Evolutionary conservation across 345 rosid genomes (phyloP).

Genomic region (Durio zibethinus): DNA sequence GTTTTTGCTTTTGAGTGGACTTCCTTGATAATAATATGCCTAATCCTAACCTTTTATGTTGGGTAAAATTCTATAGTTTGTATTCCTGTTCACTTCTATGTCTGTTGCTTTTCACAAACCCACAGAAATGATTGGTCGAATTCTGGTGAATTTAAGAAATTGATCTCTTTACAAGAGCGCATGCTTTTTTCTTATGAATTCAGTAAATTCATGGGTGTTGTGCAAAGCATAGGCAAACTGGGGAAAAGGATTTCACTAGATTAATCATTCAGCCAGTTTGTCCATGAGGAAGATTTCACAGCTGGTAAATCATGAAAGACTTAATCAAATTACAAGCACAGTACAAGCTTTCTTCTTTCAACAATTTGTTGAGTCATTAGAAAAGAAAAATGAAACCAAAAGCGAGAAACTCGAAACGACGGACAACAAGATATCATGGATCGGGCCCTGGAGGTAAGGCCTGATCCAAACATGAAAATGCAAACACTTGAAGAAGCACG

Average conservation of each 20-base stretch:
- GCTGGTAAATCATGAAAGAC: neutral
- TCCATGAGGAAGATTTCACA: no score
- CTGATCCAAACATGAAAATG: conserved; percentile 12
- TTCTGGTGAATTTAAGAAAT: no score
- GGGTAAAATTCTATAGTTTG: neutral
- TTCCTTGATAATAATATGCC: conserved; percentile 30
- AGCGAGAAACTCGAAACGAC: neutral
- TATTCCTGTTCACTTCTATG: neutral
- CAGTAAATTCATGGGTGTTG: no score
- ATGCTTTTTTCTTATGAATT: no score
- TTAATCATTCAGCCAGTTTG: no score
- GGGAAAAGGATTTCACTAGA: no score
- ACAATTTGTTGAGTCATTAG: neutral
- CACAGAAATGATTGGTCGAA: no score
- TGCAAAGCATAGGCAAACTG: no score
- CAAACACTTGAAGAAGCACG: neutral
- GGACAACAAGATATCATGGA: neutral
- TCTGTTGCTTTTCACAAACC: no score
- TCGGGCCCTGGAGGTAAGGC: conserved; percentile 12
- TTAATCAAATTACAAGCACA: no score
- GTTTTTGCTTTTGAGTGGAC: conserved; percentile 9
- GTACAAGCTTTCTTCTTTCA: no score
- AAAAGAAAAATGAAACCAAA: neutral
- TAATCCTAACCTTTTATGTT: conserved; percentile 3
- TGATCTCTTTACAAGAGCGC: no score